Evolutionary conservation across 1,284 basidiomycete genomes (phyloP), one percentile per base, ranked within the genome.

Genomic region (Mycosarcoma mackinlayi): DNA sequence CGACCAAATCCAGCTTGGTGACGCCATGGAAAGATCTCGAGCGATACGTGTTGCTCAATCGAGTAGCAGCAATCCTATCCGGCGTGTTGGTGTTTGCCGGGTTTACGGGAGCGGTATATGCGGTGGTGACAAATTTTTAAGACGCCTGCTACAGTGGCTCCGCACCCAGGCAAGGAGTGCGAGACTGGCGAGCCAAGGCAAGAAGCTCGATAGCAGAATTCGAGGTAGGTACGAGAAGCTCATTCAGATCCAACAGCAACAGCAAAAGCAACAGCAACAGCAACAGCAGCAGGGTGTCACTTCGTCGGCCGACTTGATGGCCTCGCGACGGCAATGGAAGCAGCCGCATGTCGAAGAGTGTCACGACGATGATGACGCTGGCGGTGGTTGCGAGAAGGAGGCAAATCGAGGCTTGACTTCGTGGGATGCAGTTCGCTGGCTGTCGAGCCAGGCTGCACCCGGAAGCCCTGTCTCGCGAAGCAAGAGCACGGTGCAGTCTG

Each of bases 81-180:
- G 63, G 59, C 33, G 54, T 77, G 27, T 31, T 73, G 18, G 70
- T 73, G 31, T 63, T 77, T 34, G 69, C 65, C 23, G 75, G 70
- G 3, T 70, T 66, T n/a, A 66, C 64, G 10, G 59, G 58, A 24
- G 75, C 75, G 19, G 49, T 77, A 11, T 59, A 56, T 52, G 66
- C 57, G 21, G 62, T 77, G 35, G 73, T 70, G 49, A 50, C 54
- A 54, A 62, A 76, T 75, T 77, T 74, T 74, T 77, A 66, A 77
- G 38, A 28, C 64, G 73, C 73, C 73, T 75, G 62, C 73, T 69
- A 38, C 34, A 46, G 63, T 66, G 63, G 63, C 42, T 66, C 11
- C 63, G 63, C 28, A 50, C 46, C 5, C 54, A 58, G 37, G 46
- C 62, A 19, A 35, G 39, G 39, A 40, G 21, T 6, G 28, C 21